These are phyloP conservation scores for Leavenworthia alabamica DNA, from an alignment of 345 rosid species.

Conservation along the genomic window DNA sequence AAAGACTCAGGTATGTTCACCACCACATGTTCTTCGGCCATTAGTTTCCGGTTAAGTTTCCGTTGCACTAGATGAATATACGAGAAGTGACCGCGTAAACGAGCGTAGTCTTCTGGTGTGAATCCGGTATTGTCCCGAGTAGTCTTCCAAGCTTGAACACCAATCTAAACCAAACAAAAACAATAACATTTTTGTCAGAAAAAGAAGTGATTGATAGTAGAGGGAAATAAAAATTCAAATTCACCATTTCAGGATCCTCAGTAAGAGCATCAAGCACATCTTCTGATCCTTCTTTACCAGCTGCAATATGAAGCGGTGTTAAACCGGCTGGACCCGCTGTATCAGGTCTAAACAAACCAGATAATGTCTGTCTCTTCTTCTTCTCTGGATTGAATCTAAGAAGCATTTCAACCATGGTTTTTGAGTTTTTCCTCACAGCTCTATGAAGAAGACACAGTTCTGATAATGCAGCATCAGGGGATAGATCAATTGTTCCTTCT, in stretches of 20 bases:
- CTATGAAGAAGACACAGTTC: constrained; percentile 92
- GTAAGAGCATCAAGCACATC: constrained; percentile 75
- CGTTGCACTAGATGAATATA: too few species aligned
- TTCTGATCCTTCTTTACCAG: constrained; percentile 96
- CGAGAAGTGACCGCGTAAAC: constrained; percentile 1
- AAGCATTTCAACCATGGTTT: constrained; percentile 69
- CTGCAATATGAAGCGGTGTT: constrained; percentile 98
- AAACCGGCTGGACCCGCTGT: constrained; percentile 77
- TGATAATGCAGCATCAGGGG: constrained; percentile 42
- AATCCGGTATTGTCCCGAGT: background rate
- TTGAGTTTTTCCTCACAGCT: constrained; percentile 84
- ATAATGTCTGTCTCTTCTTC: background rate
- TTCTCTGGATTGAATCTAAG: constrained; percentile 56
- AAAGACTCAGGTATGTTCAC: background rate
- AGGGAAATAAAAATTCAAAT: background rate
- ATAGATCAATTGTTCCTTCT: constrained; percentile 47
- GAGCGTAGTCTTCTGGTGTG: constrained; percentile 7
- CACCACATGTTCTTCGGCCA: background rate
- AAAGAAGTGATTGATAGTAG: too few species aligned
- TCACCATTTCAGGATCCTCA: constrained; percentile 84
- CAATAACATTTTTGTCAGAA: background rate
- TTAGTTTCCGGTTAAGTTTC: background rate
- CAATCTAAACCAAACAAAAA: background rate
- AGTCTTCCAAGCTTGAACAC: background rate
- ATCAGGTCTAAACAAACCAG: constrained; percentile 67